Conservation (phyloP, 306 rosid species). For the Medicago arabica region DNA sequence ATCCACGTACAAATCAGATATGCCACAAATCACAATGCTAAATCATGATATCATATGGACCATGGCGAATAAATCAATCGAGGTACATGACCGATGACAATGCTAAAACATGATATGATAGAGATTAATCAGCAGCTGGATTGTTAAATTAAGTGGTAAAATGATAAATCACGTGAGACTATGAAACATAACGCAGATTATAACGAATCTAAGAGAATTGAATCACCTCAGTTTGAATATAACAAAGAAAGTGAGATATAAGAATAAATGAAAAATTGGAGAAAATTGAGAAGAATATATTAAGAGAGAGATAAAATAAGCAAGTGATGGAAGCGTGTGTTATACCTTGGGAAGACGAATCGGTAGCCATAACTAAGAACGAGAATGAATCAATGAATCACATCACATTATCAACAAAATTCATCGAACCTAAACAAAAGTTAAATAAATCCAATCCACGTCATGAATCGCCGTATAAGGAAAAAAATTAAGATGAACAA, state of each 20-base stretch:
- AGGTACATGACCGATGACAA: conserved; percentile 13
- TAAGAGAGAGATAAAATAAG: not conserved
- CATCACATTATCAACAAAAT: conserved; percentile 66
- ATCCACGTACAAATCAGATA: too few species aligned
- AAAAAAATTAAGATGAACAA: not conserved
- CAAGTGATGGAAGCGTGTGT: not conserved
- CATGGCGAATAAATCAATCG: not conserved
- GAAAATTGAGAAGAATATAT: conserved; percentile 37
- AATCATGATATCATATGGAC: too few species aligned
- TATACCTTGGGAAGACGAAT: conserved; percentile 79
- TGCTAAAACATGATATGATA: conserved; percentile 47
- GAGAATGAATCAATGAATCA: conserved; percentile 47
- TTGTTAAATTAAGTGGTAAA: not conserved
- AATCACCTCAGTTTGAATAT: conserved; percentile 13
- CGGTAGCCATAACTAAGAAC: conserved; percentile 59
- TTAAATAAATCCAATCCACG: conserved; percentile 39
- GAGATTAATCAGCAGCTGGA: conserved; percentile 42
- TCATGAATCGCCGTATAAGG: conserved; percentile 25
- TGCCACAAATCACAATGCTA: too few species aligned
- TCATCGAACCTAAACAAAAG: conserved; percentile 54
- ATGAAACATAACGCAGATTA: conserved; percentile 18
- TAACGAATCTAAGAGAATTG: conserved; percentile 23
- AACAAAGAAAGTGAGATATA: not conserved
- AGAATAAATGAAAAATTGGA: conserved; percentile 22
- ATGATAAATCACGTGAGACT: conserved; percentile 26